Evolutionary conservation across 331 rosid species (phyloP).

Genomic region (Cucumis variabilis): DNA sequence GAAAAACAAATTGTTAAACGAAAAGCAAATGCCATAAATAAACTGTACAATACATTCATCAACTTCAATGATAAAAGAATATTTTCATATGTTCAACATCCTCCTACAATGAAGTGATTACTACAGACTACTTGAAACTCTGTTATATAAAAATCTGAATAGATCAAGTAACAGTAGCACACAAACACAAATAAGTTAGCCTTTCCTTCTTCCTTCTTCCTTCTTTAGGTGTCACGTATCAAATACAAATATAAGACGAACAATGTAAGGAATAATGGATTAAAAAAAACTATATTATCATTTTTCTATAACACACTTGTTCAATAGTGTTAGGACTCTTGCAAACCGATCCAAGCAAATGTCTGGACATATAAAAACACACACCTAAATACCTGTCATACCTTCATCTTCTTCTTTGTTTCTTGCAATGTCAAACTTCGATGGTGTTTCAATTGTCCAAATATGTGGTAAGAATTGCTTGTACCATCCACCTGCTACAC

Average conservation of each 20-base stretch:
- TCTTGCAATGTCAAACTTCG: too few relatives aligned
- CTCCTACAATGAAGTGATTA: neutral
- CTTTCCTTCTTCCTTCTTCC: neutral
- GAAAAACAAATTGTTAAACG: neutral
- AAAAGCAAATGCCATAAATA: neutral
- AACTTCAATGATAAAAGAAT: neutral
- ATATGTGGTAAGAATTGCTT: too few relatives aligned
- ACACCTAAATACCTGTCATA: too few relatives aligned
- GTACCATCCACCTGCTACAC: too few relatives aligned
- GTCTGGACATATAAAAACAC: too few relatives aligned
- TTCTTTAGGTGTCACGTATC: neutral
- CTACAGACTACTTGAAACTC: neutral
- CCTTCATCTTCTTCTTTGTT: too few relatives aligned
- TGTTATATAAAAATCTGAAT: neutral
- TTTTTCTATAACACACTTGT: slow-evolving; percentile 55
- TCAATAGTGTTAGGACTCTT: slow-evolving; percentile 80
- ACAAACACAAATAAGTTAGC: neutral
- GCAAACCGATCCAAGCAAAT: slow-evolving; percentile 97
- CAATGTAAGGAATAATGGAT: neutral
- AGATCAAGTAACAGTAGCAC: neutral
- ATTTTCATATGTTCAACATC: neutral
- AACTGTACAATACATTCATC: neutral
- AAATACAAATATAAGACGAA: neutral
- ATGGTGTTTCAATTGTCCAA: too few relatives aligned
- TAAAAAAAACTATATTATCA: neutral